Evolutionary conservation across 192 early-diverging fungal genomes (phyloP).

Genomic region (Dispira simplex): DNA sequence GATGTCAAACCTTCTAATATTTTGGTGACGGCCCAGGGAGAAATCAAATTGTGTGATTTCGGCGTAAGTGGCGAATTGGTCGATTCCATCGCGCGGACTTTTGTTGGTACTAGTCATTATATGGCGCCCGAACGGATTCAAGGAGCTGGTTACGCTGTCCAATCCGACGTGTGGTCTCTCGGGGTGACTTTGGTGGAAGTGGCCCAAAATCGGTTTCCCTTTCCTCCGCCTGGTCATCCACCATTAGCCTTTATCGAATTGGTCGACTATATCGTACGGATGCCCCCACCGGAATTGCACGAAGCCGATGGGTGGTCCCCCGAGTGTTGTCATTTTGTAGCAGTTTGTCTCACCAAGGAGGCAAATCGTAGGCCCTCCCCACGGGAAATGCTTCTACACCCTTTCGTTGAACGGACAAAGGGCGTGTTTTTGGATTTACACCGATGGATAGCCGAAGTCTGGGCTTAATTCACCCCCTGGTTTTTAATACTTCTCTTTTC

Average conservation of each 20-base stretch:
- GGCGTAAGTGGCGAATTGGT: conserved; percentile 86
- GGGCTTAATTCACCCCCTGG: conserved; percentile 22
- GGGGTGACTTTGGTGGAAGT: conserved; percentile 89
- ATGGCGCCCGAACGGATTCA: conserved; percentile 97
- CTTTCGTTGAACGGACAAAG: conserved; percentile 46
- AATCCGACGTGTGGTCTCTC: conserved; percentile 94
- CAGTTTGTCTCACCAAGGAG: conserved; percentile 53
- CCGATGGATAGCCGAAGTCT: conserved; percentile 55
- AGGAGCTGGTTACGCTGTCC: conserved; percentile 72
- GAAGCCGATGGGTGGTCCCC: conserved; percentile 33
- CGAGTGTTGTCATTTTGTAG: conserved; percentile 30
- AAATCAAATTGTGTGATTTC: conserved; percentile 96
- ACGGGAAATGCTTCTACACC: conserved; percentile 44
- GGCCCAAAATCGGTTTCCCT: conserved; percentile 83
- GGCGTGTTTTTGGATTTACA: conserved; percentile 43
- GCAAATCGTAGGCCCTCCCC: conserved; percentile 49
- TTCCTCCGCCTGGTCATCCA: conserved; percentile 64
- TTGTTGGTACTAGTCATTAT: conserved; percentile 94
- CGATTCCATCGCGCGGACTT: conserved; percentile 81
- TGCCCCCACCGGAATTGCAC: conserved; percentile 64
- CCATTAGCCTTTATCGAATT: conserved; percentile 81
- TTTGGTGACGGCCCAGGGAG: conserved; percentile 69
- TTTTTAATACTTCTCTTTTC: neutral
- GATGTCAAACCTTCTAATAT: conserved; percentile 99
- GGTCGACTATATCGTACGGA: conserved; percentile 80